phyloP scores from a whole-genome alignment of 2,329 filamentous ascomycete species.

The Diaporthe helianthi region DNA sequence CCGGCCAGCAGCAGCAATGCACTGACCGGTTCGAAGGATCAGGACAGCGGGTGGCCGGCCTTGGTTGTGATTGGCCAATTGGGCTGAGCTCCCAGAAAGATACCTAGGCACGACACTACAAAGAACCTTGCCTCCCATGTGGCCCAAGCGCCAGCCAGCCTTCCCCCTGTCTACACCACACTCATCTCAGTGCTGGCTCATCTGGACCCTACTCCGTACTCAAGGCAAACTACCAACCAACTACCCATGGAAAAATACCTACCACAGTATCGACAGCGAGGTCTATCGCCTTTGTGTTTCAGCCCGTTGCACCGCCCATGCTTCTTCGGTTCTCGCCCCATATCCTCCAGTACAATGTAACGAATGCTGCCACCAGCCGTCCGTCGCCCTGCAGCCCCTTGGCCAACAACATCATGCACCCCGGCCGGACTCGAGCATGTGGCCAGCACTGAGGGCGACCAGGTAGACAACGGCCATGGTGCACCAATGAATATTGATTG shows the following conservation, averaged over 20 bases:
- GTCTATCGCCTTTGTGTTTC: not conserved
- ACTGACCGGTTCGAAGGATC: not conserved
- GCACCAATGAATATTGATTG: not conserved
- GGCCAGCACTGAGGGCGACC: not conserved
- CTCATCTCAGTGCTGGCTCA: too few relatives aligned
- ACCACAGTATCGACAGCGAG: not conserved
- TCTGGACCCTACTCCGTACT: not conserved
- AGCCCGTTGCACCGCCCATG: not conserved
- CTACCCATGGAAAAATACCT: not conserved
- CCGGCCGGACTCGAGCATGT: not conserved
- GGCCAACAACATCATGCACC: not conserved
- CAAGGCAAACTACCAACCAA: too few relatives aligned
- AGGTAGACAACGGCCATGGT: not conserved
- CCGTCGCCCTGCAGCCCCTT: not conserved
- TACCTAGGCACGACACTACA: not conserved
- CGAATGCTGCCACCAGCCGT: conserved; percentile 21
- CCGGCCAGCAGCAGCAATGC: conserved; percentile 15
- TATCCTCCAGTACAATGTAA: conserved; percentile 6
- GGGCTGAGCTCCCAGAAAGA: not conserved
- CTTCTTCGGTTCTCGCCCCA: too few relatives aligned
- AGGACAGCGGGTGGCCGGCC: not conserved
- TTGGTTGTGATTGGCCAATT: conserved; percentile 18
- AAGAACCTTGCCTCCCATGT: not conserved
- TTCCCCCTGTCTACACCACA: not conserved
- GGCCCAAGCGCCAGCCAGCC: conserved; percentile 1